Base-by-base conservation (phyloP, 306 rosid species). In the Nissolia schottii region DNA sequence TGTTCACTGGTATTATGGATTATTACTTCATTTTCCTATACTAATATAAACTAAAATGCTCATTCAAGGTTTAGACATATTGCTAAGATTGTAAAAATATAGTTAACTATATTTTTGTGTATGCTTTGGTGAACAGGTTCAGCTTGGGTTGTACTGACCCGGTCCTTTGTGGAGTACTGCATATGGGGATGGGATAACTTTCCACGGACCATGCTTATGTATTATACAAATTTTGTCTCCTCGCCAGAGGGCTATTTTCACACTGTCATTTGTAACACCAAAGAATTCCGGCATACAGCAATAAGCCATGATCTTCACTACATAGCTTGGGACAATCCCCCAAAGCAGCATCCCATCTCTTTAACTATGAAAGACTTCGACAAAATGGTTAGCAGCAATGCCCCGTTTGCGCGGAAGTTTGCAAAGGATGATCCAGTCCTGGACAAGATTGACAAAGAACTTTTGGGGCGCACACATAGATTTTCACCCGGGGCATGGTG, bases 181-280 rank as follows among this genome's bases (percentile, higher is more conserved):
- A 89, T 91, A 85, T 91, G 93, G 96, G 97, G 99, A 51, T 94
- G 99, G 99, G 97, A 94, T 85, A 94, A 89, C 78, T 82, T 94
- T 56, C 99, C 99, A 4, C 75, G 97, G 51, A 94, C 97, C 1
- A 84, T 89, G 59, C 93, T 94, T 46, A 88, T 85, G 96, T 88
- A 94, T 66, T 94, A 94, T 70, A 79, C 97, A 38, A 94, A 94
- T 83, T 94, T 91, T 56, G 59, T 91, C 66, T 94, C 98, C 35
- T 92, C 99, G 1, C 99, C 97, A 0, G 96, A 91, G 85, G 96
- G 96, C 73, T 94, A 89, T 81, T 94, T 89, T 65, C 96, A 94
- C 72, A 91, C 93, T 0, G 94, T 93, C 34, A 91, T 93, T 51
- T 91, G 97, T 83, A 87, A 87, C 87, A 87, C 63, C 0, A 85